These are phyloP conservation scores for Ogataea siamensis DNA, from an alignment of 805 yeast species.

Conservation along the genomic window DNA sequence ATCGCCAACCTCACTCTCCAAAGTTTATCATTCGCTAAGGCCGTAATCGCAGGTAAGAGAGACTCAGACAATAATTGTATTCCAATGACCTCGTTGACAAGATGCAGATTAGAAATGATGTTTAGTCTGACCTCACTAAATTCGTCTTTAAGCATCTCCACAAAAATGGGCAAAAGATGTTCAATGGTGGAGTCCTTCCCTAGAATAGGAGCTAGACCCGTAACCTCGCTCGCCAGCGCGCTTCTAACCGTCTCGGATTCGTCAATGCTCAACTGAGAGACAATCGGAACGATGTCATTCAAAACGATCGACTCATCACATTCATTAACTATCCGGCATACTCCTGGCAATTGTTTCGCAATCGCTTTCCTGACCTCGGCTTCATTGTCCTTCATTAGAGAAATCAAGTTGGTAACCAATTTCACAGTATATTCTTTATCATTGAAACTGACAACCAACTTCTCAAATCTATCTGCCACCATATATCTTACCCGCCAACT, in stretches of 20 bases:
- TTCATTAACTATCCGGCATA: constrained; percentile 49
- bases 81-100: constrained; percentile 92
- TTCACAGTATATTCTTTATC: constrained; percentile 55
- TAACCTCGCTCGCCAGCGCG: constrained; percentile 83
- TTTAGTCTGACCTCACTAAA: constrained; percentile 94
- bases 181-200: constrained; percentile 84
- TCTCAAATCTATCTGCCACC: constrained; percentile 91
- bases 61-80: constrained; percentile 83
- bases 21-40: constrained; percentile 91
- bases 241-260: constrained; percentile 92
- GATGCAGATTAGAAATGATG: constrained; percentile 86
- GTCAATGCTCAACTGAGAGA: constrained; percentile 81
- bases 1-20: constrained; percentile 98
- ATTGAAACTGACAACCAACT: constrained; percentile 63
- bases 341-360: constrained; percentile 85
- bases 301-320: constrained; percentile 50
- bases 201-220: constrained; percentile 80
- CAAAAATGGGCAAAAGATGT: constrained; percentile 78
- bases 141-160: constrained; percentile 94
- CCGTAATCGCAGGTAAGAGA: constrained; percentile 91
- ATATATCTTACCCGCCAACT: constrained; percentile 98
- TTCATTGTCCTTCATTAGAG: constrained; percentile 85
- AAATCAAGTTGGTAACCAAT: constrained; percentile 67
- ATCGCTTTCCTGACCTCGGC: constrained; percentile 96
- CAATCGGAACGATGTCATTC: constrained; percentile 74